Evolutionary conservation across 2,329 filamentous ascomycete species (phyloP), one percentile per base, ranked within the genome.

Genomic region (Fusarium mangiferae): DNA sequence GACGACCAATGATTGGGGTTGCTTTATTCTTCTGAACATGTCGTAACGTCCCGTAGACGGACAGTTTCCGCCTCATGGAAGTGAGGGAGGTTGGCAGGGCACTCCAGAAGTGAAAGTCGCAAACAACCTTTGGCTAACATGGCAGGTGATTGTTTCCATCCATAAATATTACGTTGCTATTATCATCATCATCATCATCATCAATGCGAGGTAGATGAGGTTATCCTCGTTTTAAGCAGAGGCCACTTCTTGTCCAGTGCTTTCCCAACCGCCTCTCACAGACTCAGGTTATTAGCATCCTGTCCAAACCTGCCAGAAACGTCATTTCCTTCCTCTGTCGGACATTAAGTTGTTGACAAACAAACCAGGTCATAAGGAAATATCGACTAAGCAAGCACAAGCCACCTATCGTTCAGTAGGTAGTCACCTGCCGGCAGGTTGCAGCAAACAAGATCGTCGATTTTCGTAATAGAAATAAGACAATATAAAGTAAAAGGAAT

Each of bases 391-490:
- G 70, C 44, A 33, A 44, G 22, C 22, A 51, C 22, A 58, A 58
- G 52, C 26, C 42, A 60, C 26, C 28, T n/a, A 57, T 46, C 45
- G 18, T 41, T 44, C 26, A 52, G 62, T 49, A 57, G 65, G 62
- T 49, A 57, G 65, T 52, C 64, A 57, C 51, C n/a, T 35, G 22
- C 57, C 59, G 61, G 49, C 51, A 58, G 51, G 42, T n/a, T 58
- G 44, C 57, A 44, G 13, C 57, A 74, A 72, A 57, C 36, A 41
- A 41, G 41, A 46, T 56, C 54, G 48, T 70, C 30, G 44, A 59
- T 54, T 57, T 51, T 69, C 61, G 30, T 33, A 12, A 33, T 33
- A 12, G 13, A 13, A 30, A 30, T 30, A 10, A 30, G 12, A 33
- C 13, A 33, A 45, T 64, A 45, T 57, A 20, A 51, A 24, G 13